A percentile compares a stretch with the other conserved stretches of the same genome.
phyloP scores from a whole-genome alignment of 2,329 filamentous ascomycete genomes.

The Daldinia sp. region DNA sequence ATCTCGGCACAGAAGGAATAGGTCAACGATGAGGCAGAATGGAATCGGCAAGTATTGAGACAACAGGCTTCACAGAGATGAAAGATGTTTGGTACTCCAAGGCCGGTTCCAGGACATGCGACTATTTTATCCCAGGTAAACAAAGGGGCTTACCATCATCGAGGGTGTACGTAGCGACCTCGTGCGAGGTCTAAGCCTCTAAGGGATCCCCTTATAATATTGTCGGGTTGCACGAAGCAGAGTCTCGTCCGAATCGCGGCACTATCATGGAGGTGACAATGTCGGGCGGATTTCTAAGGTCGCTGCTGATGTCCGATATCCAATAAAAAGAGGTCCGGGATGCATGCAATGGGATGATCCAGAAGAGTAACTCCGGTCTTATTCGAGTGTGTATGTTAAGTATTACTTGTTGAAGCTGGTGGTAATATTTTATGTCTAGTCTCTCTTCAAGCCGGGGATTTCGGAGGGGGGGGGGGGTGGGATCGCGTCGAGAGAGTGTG shows the following conservation, averaged over 20 bases:
- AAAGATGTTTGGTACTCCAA: slow-evolving; percentile 15
- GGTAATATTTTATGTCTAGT: slow-evolving; percentile 14
- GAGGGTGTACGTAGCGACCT: slow-evolving; percentile 48
- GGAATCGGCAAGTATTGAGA: slow-evolving; percentile 13
- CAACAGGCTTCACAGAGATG: slow-evolving; percentile 3
- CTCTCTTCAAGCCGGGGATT: not conserved
- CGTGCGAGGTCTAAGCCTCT: slow-evolving; percentile 47
- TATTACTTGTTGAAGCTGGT: slow-evolving; percentile 12
- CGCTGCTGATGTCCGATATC: slow-evolving; percentile 27
- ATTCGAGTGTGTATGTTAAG: slow-evolving; percentile 6
- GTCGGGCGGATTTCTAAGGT: slow-evolving; percentile 21
- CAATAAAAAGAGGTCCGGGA: slow-evolving; percentile 20
- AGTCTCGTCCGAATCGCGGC: slow-evolving; percentile 44
- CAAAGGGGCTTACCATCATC: slow-evolving; percentile 50
- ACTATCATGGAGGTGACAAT: slow-evolving; percentile 47
- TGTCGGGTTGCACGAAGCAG: slow-evolving; percentile 48
- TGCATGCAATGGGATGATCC: slow-evolving; percentile 31
- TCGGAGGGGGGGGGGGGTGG: not conserved
- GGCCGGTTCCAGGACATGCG: slow-evolving; percentile 27
- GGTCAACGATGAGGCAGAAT: slow-evolving; percentile 9
- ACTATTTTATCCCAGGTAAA: slow-evolving; percentile 22
- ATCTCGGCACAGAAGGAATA: slow-evolving; percentile 9
- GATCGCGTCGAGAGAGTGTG: slow-evolving; percentile 4
- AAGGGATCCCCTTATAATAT: slow-evolving; percentile 44
- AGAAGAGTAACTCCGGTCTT: slow-evolving; percentile 3